Conservation (phyloP, 2,329 filamentous ascomycete genomes). For the Cladosporium sp. region DNA sequence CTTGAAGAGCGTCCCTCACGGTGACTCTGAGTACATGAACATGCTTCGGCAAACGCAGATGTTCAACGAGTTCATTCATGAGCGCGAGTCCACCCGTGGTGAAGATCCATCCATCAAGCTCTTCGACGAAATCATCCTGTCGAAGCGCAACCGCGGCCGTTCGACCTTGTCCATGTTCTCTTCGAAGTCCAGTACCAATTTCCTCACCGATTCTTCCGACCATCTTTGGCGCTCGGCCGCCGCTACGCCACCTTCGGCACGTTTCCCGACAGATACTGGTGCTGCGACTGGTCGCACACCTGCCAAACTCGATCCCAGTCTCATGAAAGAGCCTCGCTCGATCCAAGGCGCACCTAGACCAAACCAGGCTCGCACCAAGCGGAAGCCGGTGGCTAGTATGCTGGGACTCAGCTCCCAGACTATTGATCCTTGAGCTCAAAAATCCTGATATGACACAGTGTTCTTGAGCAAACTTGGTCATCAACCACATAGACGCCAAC, state of each 20-base stretch:
- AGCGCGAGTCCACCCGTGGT: constrained; percentile 63
- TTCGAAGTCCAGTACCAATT: constrained; percentile 57
- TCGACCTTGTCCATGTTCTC: constrained; percentile 59
- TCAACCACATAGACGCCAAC: background rate
- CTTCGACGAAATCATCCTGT: constrained; percentile 80
- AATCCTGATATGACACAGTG: too few relatives aligned
- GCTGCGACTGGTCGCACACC: constrained; percentile 59
- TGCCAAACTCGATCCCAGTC: constrained; percentile 72
- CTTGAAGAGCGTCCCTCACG: constrained; percentile 58
- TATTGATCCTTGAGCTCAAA: background rate
- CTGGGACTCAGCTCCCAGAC: constrained; percentile 24
- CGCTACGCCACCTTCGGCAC: constrained; percentile 52
- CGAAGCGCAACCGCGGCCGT: constrained; percentile 68
- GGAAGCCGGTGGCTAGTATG: constrained; percentile 47
- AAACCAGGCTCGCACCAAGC: constrained; percentile 44
- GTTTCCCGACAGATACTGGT: constrained; percentile 59
- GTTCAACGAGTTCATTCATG: constrained; percentile 70
- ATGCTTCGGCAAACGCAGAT: constrained; percentile 63
- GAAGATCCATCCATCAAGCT: constrained; percentile 65
- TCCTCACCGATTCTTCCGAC: constrained; percentile 68
- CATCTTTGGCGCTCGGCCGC: constrained; percentile 72
- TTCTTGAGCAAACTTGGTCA: background rate
- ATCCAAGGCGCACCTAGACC: constrained; percentile 80
- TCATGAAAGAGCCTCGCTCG: constrained; percentile 89
- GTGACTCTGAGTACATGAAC: constrained; percentile 61